Percentiles rank a stretch among this genome's conserved stretches.
Evolutionary conservation across 768 basidiomycete species (phyloP).

Genomic region (Rhodotorula paludigena): DNA sequence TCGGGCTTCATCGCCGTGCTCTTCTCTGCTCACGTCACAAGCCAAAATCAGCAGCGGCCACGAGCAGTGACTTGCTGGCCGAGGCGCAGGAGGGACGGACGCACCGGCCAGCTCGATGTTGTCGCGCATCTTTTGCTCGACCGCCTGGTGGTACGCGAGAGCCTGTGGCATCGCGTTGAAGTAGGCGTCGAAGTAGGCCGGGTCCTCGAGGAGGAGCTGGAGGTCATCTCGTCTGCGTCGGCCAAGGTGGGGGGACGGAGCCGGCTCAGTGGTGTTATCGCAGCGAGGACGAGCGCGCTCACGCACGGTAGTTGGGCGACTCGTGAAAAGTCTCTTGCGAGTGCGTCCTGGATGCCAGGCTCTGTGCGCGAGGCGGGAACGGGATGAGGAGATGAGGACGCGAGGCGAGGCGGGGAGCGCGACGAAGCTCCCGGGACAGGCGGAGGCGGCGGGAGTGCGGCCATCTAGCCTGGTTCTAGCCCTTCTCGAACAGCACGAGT

Average conservation of each 20-base stretch:
- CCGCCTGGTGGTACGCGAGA: constrained; percentile 66
- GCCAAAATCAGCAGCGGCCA: neutral
- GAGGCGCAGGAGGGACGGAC: constrained; percentile 53
- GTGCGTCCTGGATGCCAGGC: constrained; percentile 11
- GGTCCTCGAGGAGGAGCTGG: constrained; percentile 79
- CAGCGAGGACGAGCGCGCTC: neutral
- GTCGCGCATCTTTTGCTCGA: constrained; percentile 71
- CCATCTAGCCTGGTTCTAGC: no score
- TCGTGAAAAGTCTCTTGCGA: constrained; percentile 16
- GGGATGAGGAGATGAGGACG: neutral
- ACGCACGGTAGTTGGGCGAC: constrained; percentile 6
- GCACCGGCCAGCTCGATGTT: constrained; percentile 82
- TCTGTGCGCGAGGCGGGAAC: neutral
- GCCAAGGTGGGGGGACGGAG: neutral
- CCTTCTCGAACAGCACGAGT: no score
- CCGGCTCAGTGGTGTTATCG: neutral
- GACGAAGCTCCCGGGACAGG: neutral
- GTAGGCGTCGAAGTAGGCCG: constrained; percentile 76
- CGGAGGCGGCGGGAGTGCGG: neutral
- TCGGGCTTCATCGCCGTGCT: constrained; percentile 71
- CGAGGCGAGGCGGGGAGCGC: neutral
- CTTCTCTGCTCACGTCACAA: constrained; percentile 53
- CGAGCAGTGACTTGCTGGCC: neutral
- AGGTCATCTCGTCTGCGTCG: constrained; percentile 69
- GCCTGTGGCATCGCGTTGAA: constrained; percentile 74